phyloP scores from a whole-genome alignment of 2,329 filamentous ascomycete genomes.

The Fulvia fulva region DNA sequence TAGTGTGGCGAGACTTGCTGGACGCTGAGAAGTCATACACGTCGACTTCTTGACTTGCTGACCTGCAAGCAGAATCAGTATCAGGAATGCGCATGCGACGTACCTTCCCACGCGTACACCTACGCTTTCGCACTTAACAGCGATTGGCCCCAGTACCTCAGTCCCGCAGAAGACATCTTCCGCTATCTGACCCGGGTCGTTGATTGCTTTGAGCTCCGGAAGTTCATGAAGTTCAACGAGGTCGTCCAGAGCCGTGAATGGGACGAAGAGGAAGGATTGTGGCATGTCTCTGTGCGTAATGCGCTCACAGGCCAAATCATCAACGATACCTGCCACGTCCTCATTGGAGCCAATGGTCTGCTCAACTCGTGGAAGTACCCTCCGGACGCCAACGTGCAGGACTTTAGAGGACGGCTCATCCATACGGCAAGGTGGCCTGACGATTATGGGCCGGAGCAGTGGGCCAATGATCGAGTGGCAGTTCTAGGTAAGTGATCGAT shows the following conservation, averaged over 20 bases:
- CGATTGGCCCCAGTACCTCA: conserved; percentile 48
- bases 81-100: too few relatives aligned
- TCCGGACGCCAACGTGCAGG: conserved; percentile 38
- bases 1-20: too few relatives aligned
- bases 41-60: too few relatives aligned
- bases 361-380: conserved; percentile 32
- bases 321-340: conserved; percentile 42
- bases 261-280: conserved; percentile 48
- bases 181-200: conserved; percentile 49
- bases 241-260: conserved; percentile 47
- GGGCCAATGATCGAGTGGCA: conserved; percentile 41
- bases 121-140: conserved; percentile 35
- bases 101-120: too few relatives aligned
- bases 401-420: conserved; percentile 43
- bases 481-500: conserved; percentile 47
- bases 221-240: conserved; percentile 52
- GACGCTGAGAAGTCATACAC: too few relatives aligned
- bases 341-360: conserved; percentile 44
- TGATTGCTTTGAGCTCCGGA: conserved; percentile 46
- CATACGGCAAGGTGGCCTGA: conserved; percentile 47
- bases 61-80: too few relatives aligned
- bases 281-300: conserved; percentile 48
- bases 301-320: conserved; percentile 36
- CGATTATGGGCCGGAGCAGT: conserved; percentile 44
- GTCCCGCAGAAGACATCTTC: conserved; percentile 45